A percentile compares a stretch with the other conserved stretches of the same genome.
Evolutionary conservation across 371 early-diverging fungal genomes (phyloP).

Genomic region (Rhizopus stolonifer): DNA sequence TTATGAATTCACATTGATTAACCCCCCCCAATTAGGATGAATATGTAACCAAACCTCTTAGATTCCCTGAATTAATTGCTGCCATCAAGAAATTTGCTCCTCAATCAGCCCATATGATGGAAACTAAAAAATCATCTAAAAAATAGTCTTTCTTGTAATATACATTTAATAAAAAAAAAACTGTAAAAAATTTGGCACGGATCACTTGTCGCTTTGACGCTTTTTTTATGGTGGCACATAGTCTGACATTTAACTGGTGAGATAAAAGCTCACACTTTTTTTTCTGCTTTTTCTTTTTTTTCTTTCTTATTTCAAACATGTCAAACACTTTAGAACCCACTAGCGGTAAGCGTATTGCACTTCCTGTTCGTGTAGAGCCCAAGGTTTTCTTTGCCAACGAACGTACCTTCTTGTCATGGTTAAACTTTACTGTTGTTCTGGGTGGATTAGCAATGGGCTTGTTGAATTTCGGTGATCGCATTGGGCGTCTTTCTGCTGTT

Average conservation of each 20-base stretch:
- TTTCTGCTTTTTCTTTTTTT: not conserved
- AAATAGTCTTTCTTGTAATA: no score
- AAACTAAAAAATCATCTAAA: constrained; percentile 3
- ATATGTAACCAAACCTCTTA: constrained; percentile 68
- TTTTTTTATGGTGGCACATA: no score
- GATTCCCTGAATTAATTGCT: constrained; percentile 56
- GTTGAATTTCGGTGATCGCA: constrained; percentile 82
- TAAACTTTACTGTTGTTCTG: constrained; percentile 75
- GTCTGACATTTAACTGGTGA: no score
- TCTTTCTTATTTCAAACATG: constrained; percentile 1
- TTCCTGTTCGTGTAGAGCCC: constrained; percentile 95
- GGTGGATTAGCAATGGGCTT: constrained; percentile 78
- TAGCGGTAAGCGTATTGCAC: no score
- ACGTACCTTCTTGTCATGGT: constrained; percentile 95
- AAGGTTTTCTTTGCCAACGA: constrained; percentile 99
- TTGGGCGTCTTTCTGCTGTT: constrained; percentile 73
- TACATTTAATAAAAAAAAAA: no score
- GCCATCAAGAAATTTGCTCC: constrained; percentile 54
- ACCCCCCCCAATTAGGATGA: constrained; percentile 42
- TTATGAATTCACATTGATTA: not conserved
- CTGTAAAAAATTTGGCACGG: no score
- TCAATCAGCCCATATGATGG: constrained; percentile 8
- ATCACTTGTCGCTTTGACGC: no score
- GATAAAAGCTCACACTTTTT: not conserved
- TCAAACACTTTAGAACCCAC: constrained; percentile 19